phyloP scores from a whole-genome alignment of 2,329 filamentous ascomycete genomes.

The Fusarium abutilonis region DNA sequence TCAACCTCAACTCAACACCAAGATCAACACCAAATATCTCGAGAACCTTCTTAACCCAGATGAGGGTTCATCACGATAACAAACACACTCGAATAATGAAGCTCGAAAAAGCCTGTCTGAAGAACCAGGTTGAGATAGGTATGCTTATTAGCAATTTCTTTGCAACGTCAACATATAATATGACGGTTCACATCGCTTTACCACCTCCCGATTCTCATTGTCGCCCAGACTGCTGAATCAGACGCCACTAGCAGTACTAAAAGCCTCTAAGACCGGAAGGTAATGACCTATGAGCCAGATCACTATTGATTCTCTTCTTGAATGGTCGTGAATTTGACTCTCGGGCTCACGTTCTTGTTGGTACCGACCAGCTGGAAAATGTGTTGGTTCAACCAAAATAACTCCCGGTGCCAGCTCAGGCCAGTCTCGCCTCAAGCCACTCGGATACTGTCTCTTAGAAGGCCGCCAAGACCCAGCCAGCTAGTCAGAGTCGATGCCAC shows the following conservation, averaged over 20 bases:
- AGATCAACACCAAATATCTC: not conserved
- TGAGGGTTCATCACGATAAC: not conserved
- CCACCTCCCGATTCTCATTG: not conserved
- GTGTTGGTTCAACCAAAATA: not conserved
- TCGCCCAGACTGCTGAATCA: not conserved
- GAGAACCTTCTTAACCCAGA: not conserved
- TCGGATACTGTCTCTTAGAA: slow-evolving; percentile 12
- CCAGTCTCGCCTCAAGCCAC: slow-evolving; percentile 25
- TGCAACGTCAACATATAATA: not conserved
- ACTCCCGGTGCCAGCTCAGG: not conserved
- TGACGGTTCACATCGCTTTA: not conserved
- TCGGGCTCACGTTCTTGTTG: slow-evolving; percentile 1
- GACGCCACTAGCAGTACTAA: not conserved
- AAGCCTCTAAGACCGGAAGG: not conserved
- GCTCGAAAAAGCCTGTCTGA: accelerated
- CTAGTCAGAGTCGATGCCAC: slow-evolving; percentile 7
- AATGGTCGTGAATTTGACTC: slow-evolving; percentile 1
- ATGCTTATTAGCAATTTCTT: too few species aligned
- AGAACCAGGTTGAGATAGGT: not conserved
- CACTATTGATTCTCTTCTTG: not conserved
- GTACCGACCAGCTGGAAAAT: not conserved
- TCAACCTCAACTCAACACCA: slow-evolving; percentile 5
- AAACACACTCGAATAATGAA: not conserved
- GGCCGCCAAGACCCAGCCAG: not conserved
- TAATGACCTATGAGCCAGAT: not conserved